Evolutionary conservation across 805 yeast genomes (phyloP).

Genomic region (Wickerhamiella bombiphila): DNA sequence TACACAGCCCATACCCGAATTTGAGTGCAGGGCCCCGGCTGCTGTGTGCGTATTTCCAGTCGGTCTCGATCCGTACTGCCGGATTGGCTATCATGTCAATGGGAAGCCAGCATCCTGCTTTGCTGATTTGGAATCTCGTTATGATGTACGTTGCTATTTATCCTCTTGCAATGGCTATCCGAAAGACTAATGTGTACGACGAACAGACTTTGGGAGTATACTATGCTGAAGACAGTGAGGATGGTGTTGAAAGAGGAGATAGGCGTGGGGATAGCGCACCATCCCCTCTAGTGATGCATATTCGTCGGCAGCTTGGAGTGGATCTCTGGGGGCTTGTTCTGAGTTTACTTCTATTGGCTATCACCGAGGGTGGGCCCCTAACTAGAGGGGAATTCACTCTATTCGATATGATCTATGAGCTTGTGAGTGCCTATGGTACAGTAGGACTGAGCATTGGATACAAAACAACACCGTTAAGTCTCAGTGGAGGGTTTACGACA

Average conservation of each 20-base stretch:
- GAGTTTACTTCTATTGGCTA: slow-evolving; percentile 73
- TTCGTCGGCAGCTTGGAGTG: slow-evolving; percentile 80
- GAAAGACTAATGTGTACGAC: slow-evolving; percentile 95
- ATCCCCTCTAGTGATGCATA: slow-evolving; percentile 37
- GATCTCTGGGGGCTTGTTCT: slow-evolving; percentile 88
- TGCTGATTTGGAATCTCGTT: slow-evolving; percentile 81
- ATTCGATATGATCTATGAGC: slow-evolving; percentile 68
- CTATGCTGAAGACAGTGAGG: slow-evolving; percentile 18
- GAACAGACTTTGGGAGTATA: slow-evolving; percentile 95
- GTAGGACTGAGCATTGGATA: slow-evolving; percentile 88
- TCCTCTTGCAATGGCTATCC: slow-evolving; percentile 89
- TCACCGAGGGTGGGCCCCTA: slow-evolving; percentile 63
- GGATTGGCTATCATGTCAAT: slow-evolving; percentile 70
- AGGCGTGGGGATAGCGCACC: slow-evolving; percentile 16
- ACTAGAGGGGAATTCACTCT: slow-evolving; percentile 10
- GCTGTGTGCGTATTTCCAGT: slow-evolving; percentile 76
- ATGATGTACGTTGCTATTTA: slow-evolving; percentile 98
- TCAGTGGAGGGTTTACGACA: slow-evolving; percentile 54
- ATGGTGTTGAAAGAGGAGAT: slow-evolving; percentile 14
- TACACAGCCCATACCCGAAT: slow-evolving; percentile 29
- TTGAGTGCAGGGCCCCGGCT: slow-evolving; percentile 56
- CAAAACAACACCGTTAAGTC: slow-evolving; percentile 50
- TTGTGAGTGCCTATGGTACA: slow-evolving; percentile 90
- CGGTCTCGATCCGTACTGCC: slow-evolving; percentile 86
- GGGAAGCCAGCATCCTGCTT: slow-evolving; percentile 65